A percentile compares a stretch with the other conserved stretches of the same genome.
phyloP scores from a whole-genome alignment of 495 filamentous ascomycete species.

The Annulohypoxylon moriforme region DNA sequence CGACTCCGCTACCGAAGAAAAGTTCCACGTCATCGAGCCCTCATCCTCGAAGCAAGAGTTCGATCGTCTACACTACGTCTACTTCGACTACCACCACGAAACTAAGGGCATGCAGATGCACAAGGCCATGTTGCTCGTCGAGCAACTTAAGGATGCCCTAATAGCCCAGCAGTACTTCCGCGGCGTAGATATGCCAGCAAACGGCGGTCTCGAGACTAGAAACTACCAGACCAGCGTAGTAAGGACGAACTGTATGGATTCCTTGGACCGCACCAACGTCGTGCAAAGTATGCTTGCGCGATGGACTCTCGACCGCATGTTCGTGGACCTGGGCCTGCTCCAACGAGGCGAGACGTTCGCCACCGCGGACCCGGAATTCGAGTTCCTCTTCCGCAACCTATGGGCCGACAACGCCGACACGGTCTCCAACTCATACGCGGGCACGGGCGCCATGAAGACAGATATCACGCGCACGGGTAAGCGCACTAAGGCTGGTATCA shows the following conservation, averaged over 20 bases:
- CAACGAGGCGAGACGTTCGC: constrained; percentile 73
- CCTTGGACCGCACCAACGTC: constrained; percentile 96
- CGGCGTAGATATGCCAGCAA: constrained; percentile 82
- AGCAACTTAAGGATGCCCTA: constrained; percentile 78
- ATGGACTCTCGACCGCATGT: constrained; percentile 85
- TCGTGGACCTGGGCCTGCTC: constrained; percentile 83
- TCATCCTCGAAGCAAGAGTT: constrained; percentile 66
- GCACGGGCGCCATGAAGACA: constrained; percentile 95
- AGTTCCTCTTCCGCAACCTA: constrained; percentile 89
- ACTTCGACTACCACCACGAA: constrained; percentile 98
- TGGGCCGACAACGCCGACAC: constrained; percentile 99
- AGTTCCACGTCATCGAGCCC: constrained; percentile 81
- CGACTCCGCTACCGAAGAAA: constrained; percentile 73
- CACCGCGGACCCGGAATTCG: constrained; percentile 79
- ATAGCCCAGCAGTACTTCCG: constrained; percentile 89
- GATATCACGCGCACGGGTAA: constrained; percentile 92
- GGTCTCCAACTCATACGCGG: constrained; percentile 90
- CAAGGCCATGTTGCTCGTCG: constrained; percentile 84
- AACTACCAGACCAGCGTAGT: constrained; percentile 86
- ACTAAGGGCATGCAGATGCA: constrained; percentile 95
- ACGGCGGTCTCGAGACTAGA: constrained; percentile 80
- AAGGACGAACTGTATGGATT: constrained; percentile 99
- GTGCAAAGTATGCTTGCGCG: constrained; percentile 95
- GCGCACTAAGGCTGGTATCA: constrained; percentile 81
- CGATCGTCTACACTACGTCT: constrained; percentile 91